Base-by-base conservation (phyloP, 495 filamentous ascomycete genomes). In the Lophiostoma macrostomum region DNA sequence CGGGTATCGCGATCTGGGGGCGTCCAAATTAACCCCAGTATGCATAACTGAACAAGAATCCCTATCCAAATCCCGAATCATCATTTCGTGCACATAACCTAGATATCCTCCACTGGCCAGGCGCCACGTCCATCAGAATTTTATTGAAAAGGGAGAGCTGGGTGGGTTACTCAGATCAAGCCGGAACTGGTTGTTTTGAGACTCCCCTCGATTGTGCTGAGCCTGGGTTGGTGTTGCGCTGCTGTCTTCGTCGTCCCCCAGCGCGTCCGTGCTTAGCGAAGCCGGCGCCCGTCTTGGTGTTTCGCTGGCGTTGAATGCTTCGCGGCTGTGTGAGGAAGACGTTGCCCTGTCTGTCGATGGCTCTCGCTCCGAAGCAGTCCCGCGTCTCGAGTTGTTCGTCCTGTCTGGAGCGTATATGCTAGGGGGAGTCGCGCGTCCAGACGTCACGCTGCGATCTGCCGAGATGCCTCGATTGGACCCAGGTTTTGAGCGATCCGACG, bases 211-310 rank as follows among this genome's bases (percentile, higher is more conserved):
- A 19, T 20, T 35, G 34, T 60, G 55, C n/a, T 56, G 54, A 4
- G 55, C 61, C 29, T 62, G 56, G 10, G 61, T 64, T 5, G 63
- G 63, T 12, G 63, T 65, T 25, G 56, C 50, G 29, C 48, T 57
- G 24, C 60, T 53, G 27, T 65, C 62, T 10, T 62, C 62, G 10
- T 65, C 58, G 12, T 61, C 58, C 24, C 24, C 32, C 7, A 38
- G 27, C 22, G 37, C 23, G 8, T 48, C 50, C 16, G 41, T 35
- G 19, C 20, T 61, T 28, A 61, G 22, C 23, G 53, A 36, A 7
- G 58, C 32, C 0, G 53, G 49, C 37, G 29, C 41, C 32, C 47
- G 61, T 16, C 31, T 46, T 38, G 37, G 58, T 28, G 39, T 53
- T 28, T 22, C 48, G 20, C 30, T 46, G 47, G 51, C 16, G 58